Base-by-base conservation (phyloP, 768 basidiomycete genomes). In the Tremella mesenterica region DNA sequence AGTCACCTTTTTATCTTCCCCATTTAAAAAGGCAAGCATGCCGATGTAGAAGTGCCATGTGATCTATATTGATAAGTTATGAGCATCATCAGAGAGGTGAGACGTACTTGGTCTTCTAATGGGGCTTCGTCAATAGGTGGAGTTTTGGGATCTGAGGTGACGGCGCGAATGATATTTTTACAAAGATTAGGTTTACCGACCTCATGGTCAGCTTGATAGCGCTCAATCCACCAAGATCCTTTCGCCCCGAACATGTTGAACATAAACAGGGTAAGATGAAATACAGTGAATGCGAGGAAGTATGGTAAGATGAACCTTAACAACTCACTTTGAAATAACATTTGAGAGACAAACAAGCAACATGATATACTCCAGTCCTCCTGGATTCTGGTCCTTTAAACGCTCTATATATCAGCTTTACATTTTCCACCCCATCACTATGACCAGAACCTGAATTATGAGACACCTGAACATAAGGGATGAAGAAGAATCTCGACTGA, bases 21-120 rank as follows among this genome's bases (percentile, higher is more conserved):
- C 95, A 64, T 88, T 88, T 56, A 96, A 73, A 75, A 97, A 96
- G 67, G 83, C 85, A 56, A 97, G 78, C 83, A 96, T 88, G 58
- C 93, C 95, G 44, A 95, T 75, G 69, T 96, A 96, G 77, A 93
- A 99, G 56, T 83, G 79, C 75, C 86, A 95, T 21, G 92, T 92
- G 47, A 95, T 89, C 86, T 90, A 69, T 64, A 21, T 31, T 45
- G 28, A 38, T 60, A 50, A 53, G 56, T 38, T 52, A 58, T 25
- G 49, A 23, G 5, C 41, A 9, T 28, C 18, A 13, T n/a, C n/a
- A n/a, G n/a, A n/a, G n/a, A n/a, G n/a, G n/a, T n/a, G n/a, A n/a
- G 25, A 18, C 61, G 18, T 43, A 88, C 87, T 75, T 91, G 89
- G 73, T 93, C 90, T 16, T 86, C 82, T 23, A 84, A 80, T 18